Conservation (phyloP, 805 yeast genomes). For the Huiozyma sinensis region DNA sequence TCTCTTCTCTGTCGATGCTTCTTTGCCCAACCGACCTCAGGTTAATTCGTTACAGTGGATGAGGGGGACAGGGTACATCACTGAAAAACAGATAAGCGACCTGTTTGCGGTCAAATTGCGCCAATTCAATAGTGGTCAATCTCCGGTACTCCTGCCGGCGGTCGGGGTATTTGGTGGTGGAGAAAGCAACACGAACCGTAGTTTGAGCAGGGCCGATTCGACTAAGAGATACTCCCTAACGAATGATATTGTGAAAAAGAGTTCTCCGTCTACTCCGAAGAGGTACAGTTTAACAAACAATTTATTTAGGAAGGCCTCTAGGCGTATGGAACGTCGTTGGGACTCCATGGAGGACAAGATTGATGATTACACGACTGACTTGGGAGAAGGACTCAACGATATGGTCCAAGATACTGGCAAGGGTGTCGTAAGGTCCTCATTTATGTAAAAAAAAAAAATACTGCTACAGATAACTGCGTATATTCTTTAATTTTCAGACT, state of each 20-base stretch:
- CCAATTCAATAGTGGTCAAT: no score
- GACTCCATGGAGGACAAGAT: conserved; percentile 44
- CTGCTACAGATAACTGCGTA: no score
- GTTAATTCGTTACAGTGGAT: conserved; percentile 79
- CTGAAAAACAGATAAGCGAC: conserved; percentile 41
- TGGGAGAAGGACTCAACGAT: conserved; percentile 45
- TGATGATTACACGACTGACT: conserved; percentile 45
- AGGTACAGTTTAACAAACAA: conserved; percentile 18
- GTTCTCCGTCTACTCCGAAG: neutral
- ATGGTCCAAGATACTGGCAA: conserved; percentile 28
- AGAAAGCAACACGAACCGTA: no score
- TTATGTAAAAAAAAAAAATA: neutral
- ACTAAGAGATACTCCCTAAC: no score
- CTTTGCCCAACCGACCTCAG: conserved; percentile 67
- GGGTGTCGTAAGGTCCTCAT: conserved; percentile 1
- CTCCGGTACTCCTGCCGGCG: no score
- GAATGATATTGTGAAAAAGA: conserved; percentile 3
- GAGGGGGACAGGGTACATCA: conserved; percentile 55
- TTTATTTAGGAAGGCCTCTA: conserved; percentile 29
- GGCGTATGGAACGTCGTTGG: conserved; percentile 40
- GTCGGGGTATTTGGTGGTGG: no score
- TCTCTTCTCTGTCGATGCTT: no score
- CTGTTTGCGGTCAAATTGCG: no score
- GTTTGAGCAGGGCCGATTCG: no score
- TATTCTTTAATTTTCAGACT: no score